Percentiles rank a stretch among this genome's conserved stretches.
phyloP scores from a whole-genome alignment of 148 eudicot species.

The Vaccinium macrocarpon region DNA sequence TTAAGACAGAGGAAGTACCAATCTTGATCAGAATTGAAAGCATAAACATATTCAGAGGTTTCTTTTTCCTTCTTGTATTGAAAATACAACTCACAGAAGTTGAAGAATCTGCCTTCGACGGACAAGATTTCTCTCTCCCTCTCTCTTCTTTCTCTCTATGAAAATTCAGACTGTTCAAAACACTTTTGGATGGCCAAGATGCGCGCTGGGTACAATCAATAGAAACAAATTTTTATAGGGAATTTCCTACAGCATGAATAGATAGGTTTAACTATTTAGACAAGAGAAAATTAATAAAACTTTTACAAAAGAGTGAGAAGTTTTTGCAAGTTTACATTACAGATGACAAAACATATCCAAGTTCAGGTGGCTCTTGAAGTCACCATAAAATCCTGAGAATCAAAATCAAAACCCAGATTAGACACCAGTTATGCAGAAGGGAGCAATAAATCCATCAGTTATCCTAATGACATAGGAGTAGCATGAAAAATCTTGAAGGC shows the following conservation, averaged over 20 bases:
- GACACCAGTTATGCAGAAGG: not conserved
- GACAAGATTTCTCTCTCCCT: no score
- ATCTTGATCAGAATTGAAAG: not conserved
- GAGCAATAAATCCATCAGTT: not conserved
- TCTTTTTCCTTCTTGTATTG: not conserved
- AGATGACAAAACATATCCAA: not conserved
- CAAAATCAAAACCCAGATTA: constrained; percentile 1
- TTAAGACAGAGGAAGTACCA: no score
- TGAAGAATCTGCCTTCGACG: not conserved
- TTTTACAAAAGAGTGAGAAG: not conserved
- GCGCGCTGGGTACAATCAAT: not conserved
- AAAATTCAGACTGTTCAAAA: no score
- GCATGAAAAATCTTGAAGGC: constrained; percentile 2
- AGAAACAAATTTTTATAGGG: not conserved
- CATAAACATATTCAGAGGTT: not conserved
- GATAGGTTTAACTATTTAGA: not conserved
- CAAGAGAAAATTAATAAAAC: not conserved
- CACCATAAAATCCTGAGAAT: constrained; percentile 21
- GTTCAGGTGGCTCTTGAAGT: not conserved
- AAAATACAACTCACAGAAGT: not conserved
- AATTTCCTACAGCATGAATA: not conserved
- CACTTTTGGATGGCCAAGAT: no score
- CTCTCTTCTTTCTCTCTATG: no score
- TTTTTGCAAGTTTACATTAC: not conserved
- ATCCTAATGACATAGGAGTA: not conserved